Conservation (phyloP, 2,329 filamentous ascomycete genomes). For the Elsinoe australis region DNA sequence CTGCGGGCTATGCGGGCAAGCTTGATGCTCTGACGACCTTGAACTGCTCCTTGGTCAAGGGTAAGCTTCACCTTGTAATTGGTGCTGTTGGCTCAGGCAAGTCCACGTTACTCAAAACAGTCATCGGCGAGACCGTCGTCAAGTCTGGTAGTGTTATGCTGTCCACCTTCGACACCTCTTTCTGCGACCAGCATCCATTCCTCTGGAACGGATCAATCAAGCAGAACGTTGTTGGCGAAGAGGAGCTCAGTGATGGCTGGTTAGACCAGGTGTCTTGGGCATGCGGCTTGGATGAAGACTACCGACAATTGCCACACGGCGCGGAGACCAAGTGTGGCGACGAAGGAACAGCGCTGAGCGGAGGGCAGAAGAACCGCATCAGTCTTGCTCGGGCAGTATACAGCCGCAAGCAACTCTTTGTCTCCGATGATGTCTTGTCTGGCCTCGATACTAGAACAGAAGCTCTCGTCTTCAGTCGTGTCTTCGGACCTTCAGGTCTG, state of each 20-base stretch:
- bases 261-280: constrained; percentile 64
- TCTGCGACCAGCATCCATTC: constrained; percentile 43
- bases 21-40: constrained; percentile 17
- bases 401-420: constrained; percentile 65
- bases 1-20: constrained; percentile 18
- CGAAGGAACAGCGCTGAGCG: constrained; percentile 76
- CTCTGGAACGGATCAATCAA: constrained; percentile 74
- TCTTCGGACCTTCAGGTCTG: constrained; percentile 39
- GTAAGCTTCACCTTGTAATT: constrained; percentile 22
- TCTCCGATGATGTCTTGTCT: constrained; percentile 73
- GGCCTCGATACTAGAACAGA: constrained; percentile 59
- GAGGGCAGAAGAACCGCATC: constrained; percentile 76
- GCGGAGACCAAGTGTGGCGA: constrained; percentile 75
- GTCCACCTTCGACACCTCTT: constrained; percentile 18
- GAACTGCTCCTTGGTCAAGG: constrained; percentile 14
- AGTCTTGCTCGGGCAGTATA: constrained; percentile 74
- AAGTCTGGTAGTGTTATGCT: constrained; percentile 15
- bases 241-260: constrained; percentile 60
- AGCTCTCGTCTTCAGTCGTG: constrained; percentile 35
- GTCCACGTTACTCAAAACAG: constrained; percentile 20
- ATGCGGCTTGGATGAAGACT: constrained; percentile 67
- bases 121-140: constrained; percentile 20
- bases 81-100: constrained; percentile 23
- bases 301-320: constrained; percentile 67
- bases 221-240: constrained; percentile 70